Evolutionary conservation across 2,329 filamentous ascomycete species (phyloP).

Genomic region (Nemania sp.): DNA sequence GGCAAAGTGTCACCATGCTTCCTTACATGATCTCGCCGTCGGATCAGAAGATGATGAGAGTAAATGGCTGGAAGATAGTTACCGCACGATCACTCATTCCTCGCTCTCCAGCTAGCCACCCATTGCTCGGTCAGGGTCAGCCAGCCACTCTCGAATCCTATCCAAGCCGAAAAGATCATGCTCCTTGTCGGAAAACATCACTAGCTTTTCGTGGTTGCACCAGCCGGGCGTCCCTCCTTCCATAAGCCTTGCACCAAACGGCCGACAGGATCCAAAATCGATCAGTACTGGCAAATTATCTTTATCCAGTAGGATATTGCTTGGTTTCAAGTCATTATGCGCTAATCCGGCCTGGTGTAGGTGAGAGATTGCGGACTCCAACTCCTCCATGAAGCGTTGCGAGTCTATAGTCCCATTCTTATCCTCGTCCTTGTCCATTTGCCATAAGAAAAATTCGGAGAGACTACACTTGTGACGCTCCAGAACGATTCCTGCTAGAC

Average conservation of each 20-base stretch:
- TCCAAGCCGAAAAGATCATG: conserved; percentile 36
- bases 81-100: neutral
- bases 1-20: neutral
- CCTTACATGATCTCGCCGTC: neutral
- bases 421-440: conserved; percentile 21
- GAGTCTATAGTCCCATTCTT: conserved; percentile 30
- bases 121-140: conserved; percentile 27
- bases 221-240: conserved; percentile 36
- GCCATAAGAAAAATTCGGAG: conserved; percentile 33
- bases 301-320: conserved; percentile 36
- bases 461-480: conserved; percentile 34
- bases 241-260: conserved; percentile 32
- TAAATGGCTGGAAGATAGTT: neutral
- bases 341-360: conserved; percentile 34
- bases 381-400: conserved; percentile 33
- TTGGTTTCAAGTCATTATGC: conserved; percentile 39
- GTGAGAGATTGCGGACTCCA: conserved; percentile 36
- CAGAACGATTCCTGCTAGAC: conserved; percentile 35
- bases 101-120: conserved; percentile 15
- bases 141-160: conserved; percentile 37
- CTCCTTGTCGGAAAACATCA: conserved; percentile 36
- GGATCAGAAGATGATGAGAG: neutral
- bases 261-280: conserved; percentile 39
- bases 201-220: conserved; percentile 17
- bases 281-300: conserved; percentile 38